Conservation (phyloP, 1,139 yeast species). For the Hyphopichia pseudoburtonii region DNA sequence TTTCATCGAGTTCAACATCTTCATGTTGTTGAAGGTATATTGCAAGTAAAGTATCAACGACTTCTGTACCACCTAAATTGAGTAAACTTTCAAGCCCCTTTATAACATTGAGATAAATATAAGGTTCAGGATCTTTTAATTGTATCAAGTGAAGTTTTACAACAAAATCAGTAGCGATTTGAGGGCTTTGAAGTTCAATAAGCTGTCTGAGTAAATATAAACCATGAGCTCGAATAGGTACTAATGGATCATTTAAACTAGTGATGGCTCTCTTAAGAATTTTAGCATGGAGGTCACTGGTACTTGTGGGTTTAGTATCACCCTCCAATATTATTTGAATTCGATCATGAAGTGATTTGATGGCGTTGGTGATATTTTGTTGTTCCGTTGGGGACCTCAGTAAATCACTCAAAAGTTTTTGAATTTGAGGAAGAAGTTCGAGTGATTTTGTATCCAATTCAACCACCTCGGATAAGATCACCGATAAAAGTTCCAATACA, state of each 20-base stretch:
- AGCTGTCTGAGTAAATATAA: constrained; percentile 62
- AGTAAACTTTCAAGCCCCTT: constrained; percentile 69
- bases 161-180: constrained; percentile 54
- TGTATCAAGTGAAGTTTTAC: constrained; percentile 63
- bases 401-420: constrained; percentile 20
- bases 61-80: constrained; percentile 38
- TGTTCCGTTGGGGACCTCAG: not conserved
- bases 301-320: constrained; percentile 14
- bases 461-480: constrained; percentile 47
- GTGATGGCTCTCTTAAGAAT: constrained; percentile 56
- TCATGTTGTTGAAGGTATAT: constrained; percentile 38
- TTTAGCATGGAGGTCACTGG: constrained; percentile 17
- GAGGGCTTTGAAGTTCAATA: constrained; percentile 48
- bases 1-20: constrained; percentile 53
- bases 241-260: constrained; percentile 71
- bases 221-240: constrained; percentile 89
- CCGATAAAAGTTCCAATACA: constrained; percentile 54
- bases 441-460: constrained; percentile 23
- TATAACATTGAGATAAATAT: constrained; percentile 77
- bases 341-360: constrained; percentile 30
- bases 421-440: constrained; percentile 26
- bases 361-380: constrained; percentile 12
- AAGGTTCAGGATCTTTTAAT: constrained; percentile 80
- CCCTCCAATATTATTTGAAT: constrained; percentile 30
- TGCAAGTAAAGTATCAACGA: constrained; percentile 39